A percentile compares a stretch with the other conserved stretches of the same genome.
These are phyloP conservation scores for Lindgomyces ingoldianus DNA, from an alignment of 495 filamentous ascomycete species.

Conservation along the genomic window DNA sequence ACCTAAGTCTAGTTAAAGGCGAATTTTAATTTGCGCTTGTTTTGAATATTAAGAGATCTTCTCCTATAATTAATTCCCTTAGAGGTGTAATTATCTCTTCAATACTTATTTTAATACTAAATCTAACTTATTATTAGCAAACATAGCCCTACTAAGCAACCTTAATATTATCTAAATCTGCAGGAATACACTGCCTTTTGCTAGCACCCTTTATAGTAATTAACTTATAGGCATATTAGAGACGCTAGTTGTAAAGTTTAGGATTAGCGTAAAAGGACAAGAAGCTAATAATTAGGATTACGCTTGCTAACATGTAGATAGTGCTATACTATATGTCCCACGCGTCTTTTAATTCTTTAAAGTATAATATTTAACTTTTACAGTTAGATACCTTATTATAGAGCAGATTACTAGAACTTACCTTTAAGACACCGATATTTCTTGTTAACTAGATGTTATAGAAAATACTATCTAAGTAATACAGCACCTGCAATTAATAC, in stretches of 20 bases:
- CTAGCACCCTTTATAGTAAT: background rate
- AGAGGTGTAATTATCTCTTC: too few relatives aligned
- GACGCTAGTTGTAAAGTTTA: background rate
- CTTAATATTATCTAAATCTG: background rate
- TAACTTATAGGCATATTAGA: background rate
- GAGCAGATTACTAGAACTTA: background rate
- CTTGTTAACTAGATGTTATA: background rate
- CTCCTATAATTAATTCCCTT: too few relatives aligned
- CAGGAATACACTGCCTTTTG: background rate
- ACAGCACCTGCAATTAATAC: background rate
- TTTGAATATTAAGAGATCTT: too few relatives aligned
- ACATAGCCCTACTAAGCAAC: background rate
- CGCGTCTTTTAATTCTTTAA: background rate
- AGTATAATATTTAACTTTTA: background rate
- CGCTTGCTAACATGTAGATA: background rate
- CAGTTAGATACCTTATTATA: conserved; percentile 1
- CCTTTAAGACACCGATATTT: background rate
- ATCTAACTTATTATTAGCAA: too few relatives aligned
- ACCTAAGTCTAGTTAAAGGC: too few relatives aligned
- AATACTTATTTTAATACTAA: too few relatives aligned
- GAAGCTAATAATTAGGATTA: background rate
- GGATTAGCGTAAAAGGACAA: background rate
- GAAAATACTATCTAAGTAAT: background rate
- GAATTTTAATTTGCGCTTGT: too few relatives aligned
- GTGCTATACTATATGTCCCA: background rate